Percentiles rank a stretch among this genome's conserved stretches.
phyloP scores from a whole-genome alignment of 129 eudicot species.

The Flaveria linearis region DNA sequence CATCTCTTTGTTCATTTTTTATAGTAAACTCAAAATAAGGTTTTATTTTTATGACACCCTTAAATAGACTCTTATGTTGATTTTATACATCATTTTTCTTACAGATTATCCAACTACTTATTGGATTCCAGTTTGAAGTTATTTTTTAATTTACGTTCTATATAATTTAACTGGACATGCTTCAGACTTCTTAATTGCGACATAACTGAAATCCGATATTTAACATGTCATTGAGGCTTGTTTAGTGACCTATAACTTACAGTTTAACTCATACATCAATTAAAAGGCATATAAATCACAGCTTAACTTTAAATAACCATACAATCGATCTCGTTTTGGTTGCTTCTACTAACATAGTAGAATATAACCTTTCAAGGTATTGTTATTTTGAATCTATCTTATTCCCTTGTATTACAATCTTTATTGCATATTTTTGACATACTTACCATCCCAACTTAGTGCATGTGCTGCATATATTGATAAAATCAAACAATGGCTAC shows the following conservation, averaged over 20 bases:
- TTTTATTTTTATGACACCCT: background rate
- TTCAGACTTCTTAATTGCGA: too few species aligned
- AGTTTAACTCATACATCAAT: background rate
- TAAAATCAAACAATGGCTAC: background rate
- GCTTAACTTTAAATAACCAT: background rate
- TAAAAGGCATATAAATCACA: background rate
- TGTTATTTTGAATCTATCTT: conserved; percentile 3
- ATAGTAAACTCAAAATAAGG: background rate
- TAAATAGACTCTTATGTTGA: background rate
- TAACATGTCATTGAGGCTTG: background rate
- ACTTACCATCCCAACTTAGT: background rate
- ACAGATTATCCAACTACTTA: too few species aligned
- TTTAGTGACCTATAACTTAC: background rate
- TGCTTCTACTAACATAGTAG: background rate
- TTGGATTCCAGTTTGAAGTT: too few species aligned
- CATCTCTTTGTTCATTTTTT: background rate
- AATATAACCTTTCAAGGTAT: background rate
- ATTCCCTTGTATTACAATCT: background rate
- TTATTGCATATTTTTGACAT: background rate
- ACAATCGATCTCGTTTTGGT: background rate
- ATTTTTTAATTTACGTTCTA: too few species aligned
- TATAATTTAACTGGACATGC: too few species aligned
- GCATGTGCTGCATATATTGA: background rate
- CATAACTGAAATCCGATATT: background rate
- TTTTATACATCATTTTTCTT: background rate